phyloP scores from a whole-genome alignment of 148 eudicot species.

The Salicornia ramosissima region DNA sequence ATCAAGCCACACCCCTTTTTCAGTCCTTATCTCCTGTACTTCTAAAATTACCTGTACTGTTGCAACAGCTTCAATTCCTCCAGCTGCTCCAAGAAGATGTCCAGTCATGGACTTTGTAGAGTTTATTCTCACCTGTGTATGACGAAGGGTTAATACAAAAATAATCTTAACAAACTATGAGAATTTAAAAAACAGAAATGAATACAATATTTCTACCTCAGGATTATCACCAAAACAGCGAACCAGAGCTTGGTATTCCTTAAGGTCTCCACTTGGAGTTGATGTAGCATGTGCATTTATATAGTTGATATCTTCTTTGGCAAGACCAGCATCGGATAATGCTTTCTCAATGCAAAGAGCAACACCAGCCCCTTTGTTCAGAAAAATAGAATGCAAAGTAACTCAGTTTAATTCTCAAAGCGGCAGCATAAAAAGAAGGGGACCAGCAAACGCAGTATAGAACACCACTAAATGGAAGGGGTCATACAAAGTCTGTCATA shows the following conservation, averaged over 20 bases:
- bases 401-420: background rate
- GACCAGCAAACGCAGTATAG: background rate
- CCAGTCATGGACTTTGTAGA: slow-evolving; percentile 96
- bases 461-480: background rate
- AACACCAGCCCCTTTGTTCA: slow-evolving; percentile 60
- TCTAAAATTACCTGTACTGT: slow-evolving; percentile 66
- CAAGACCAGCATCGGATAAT: slow-evolving; percentile 66
- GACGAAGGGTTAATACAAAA: background rate
- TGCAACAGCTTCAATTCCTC: slow-evolving; percentile 94
- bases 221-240: slow-evolving; percentile 82
- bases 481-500: background rate
- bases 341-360: slow-evolving; percentile 85
- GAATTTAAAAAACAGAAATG: slow-evolving; percentile 9
- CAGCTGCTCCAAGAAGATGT: slow-evolving; percentile 97
- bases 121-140: slow-evolving; percentile 65
- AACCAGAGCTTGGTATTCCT: slow-evolving; percentile 82
- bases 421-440: background rate
- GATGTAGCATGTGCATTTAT: slow-evolving; percentile 98
- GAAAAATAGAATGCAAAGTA: background rate
- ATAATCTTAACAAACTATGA: background rate
- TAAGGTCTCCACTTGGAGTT: slow-evolving; percentile 84
- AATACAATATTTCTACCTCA: slow-evolving; percentile 42
- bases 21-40: background rate
- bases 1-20: too few species aligned
- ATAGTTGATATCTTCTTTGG: slow-evolving; percentile 89